Evolutionary conservation across 345 rosid genomes (phyloP).

Genomic region (Dovyalis caffra): DNA sequence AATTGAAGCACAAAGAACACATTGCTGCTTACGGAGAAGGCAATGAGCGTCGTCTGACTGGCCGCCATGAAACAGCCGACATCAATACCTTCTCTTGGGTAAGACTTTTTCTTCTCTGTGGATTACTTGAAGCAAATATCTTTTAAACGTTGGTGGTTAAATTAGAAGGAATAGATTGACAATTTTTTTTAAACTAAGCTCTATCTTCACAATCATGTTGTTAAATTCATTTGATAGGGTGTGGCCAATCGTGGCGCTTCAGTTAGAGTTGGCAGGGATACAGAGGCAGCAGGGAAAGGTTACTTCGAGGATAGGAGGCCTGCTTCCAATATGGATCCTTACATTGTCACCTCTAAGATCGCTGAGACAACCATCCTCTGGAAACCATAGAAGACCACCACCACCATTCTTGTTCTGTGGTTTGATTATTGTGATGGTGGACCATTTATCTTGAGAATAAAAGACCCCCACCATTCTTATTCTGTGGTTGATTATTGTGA

Average conservation of each 20-base stretch:
- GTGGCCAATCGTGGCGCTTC: constrained; percentile 25
- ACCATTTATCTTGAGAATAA: too few species aligned
- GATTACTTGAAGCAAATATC: not conserved
- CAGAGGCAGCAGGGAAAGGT: constrained; percentile 19
- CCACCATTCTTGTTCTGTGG: not conserved
- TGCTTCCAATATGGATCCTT: constrained; percentile 23
- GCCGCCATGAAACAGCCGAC: constrained; percentile 27
- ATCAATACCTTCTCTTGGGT: constrained; percentile 26
- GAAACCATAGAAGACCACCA: not conserved
- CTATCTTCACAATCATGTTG: not conserved
- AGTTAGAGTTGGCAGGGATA: constrained; percentile 18
- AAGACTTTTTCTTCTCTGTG: not conserved
- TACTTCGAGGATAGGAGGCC: constrained; percentile 27
- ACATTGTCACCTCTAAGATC: constrained; percentile 18
- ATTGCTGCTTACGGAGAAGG: constrained; percentile 27
- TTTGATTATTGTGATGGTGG: not conserved
- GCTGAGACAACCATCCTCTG: constrained; percentile 20
- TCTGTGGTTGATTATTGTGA: too few species aligned
- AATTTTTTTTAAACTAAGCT: too few species aligned
- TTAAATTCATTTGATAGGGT: constrained; percentile 2
- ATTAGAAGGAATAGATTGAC: too few species aligned
- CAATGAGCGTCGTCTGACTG: constrained; percentile 24
- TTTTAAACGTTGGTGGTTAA: not conserved
- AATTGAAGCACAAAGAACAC: constrained; percentile 17
- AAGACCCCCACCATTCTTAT: too few species aligned